A percentile compares a stretch with the other conserved stretches of the same genome.
These are phyloP conservation scores for Globisporangium emineosum DNA, from an alignment of 352 stramenopile species.

Conservation along the genomic window DNA sequence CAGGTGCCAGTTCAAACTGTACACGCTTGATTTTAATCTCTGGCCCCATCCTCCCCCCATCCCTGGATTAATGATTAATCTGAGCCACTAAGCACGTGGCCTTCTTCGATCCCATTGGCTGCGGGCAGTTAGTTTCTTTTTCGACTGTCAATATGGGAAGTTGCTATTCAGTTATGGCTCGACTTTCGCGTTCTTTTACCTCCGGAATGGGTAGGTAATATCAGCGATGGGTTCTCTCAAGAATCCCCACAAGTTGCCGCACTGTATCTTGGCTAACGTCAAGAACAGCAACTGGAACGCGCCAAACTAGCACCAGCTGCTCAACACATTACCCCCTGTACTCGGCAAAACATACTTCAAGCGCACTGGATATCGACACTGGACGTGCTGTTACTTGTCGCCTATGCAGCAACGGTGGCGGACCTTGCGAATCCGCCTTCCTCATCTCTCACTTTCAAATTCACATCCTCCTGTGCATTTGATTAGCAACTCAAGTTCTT, in stretches of 20 bases:
- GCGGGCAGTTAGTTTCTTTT: not conserved
- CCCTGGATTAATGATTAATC: conserved; percentile 3
- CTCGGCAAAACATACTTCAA: not conserved
- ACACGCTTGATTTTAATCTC: not conserved
- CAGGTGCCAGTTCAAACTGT: not conserved
- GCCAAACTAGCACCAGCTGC: not conserved
- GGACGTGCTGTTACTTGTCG: not conserved
- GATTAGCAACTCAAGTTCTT: not conserved
- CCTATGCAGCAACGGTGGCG: not conserved
- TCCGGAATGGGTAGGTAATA: not conserved
- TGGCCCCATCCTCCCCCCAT: not conserved
- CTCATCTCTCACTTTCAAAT: conserved; percentile 9
- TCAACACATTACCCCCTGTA: not conserved
- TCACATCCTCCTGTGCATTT: not conserved
- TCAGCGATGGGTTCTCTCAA: not conserved
- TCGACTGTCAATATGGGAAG: not conserved
- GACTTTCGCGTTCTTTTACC: not conserved
- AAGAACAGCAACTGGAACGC: not conserved
- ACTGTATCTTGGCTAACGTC: not conserved
- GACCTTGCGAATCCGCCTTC: not conserved
- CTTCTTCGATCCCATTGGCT: not conserved
- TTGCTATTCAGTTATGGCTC: not conserved
- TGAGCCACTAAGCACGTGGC: not conserved
- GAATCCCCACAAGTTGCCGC: not conserved
- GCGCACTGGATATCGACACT: not conserved